Percentiles rank a stretch among this genome's conserved stretches.
These are phyloP conservation scores for Ascosphaera apis DNA, from an alignment of 2,329 filamentous ascomycete species.

Conservation along the genomic window DNA sequence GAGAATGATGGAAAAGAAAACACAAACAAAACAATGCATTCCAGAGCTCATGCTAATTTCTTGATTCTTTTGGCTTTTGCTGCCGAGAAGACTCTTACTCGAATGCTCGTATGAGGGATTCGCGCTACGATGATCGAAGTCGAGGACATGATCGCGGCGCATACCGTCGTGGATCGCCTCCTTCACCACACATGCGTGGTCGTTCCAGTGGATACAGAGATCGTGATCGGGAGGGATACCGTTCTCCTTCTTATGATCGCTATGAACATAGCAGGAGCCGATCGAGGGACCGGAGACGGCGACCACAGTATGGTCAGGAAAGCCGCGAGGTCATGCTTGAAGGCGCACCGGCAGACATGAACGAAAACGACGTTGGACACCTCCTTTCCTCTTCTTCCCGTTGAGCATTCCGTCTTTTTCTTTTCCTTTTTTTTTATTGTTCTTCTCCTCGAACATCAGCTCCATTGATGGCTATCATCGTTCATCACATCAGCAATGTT, in stretches of 20 bases:
- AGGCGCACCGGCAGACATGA: slow-evolving; percentile 25
- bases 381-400: slow-evolving; percentile 10
- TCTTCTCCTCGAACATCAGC: no score
- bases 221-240: slow-evolving; percentile 24
- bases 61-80: slow-evolving; percentile 7
- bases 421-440: no score
- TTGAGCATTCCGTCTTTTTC: no score
- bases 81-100: slow-evolving; percentile 15
- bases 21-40: slow-evolving; percentile 6
- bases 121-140: slow-evolving; percentile 12
- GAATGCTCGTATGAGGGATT: slow-evolving; percentile 12
- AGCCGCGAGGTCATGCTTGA: slow-evolving; percentile 29
- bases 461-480: no score
- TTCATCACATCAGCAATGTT: no score
- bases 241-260: slow-evolving; percentile 15
- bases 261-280: slow-evolving; percentile 11
- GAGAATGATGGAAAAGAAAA: slow-evolving; percentile 5
- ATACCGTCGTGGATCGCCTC: slow-evolving; percentile 12
- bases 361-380: slow-evolving; percentile 27
- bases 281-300: slow-evolving; percentile 15
- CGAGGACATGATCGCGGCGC: slow-evolving; percentile 16
- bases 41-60: slow-evolving; percentile 17
- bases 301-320: slow-evolving; percentile 18
- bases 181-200: slow-evolving; percentile 15
- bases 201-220: slow-evolving; percentile 19